Evolutionary conservation across 2,329 filamentous ascomycete genomes (phyloP), one percentile per base, ranked within the genome.

Genomic region (Colletotrichum nymphaeae): DNA sequence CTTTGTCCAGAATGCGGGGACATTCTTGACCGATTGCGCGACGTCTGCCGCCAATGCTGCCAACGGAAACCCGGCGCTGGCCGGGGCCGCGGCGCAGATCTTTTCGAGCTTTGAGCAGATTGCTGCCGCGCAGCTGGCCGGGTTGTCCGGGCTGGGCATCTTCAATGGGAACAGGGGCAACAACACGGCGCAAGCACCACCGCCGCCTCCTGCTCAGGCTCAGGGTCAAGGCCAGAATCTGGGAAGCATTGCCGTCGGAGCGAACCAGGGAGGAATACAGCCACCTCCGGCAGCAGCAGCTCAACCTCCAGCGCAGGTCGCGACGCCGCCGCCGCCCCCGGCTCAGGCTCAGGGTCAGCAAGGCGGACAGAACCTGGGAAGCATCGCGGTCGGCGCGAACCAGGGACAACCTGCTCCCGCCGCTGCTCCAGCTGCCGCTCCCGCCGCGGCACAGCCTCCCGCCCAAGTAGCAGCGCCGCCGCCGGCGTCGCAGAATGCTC

Each of bases 11-110:
- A 80, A 79, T 75, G 76, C 81, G 24, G 76, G 66, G 59, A 76
- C 77, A 32, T 81, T 84, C 74, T 76, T 77, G 63, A 72, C 75
- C 59, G 83, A 84, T 74, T 83, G 81, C 72, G 76, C 77, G 11
- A 78, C 79, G 60, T 81, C 77, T 46, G 74, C 74, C n/a, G 72
- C 67, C 28, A 71, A 62, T 22, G 69, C 42, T 12, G 75, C 69
- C 69, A 71, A 72, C 68, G 16, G 69, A 74, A 73, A 73, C 28
- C 55, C 56, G 5, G 70, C 60, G 19, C 70, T 73, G 7, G 70
- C 70, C 22, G 56, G 46, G 5, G 59, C 52, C 16, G 69, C 66
- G 8, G 37, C 55, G 32, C 58, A 57, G 32, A 62, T 82, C 11
- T 80, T 80, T 74, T 74, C 76, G 2, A 78, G 78, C 11, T 79